Base-by-base conservation (phyloP, 352 stramenopile genomes). In the Phytophthora sp. region DNA sequence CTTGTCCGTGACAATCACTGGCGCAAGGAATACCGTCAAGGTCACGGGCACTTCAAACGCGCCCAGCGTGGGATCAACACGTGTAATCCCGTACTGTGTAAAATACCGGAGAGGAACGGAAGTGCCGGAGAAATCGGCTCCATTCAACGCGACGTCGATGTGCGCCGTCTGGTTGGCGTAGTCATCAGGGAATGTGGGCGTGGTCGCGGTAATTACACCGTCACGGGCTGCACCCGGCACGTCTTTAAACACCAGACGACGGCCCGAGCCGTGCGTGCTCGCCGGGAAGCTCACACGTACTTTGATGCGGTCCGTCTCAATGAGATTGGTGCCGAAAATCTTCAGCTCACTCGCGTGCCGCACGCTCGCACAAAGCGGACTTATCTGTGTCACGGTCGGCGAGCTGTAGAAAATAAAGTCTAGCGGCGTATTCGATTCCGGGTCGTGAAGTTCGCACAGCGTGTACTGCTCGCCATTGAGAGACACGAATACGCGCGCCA, bases 381-480 rank as follows among this genome's bases (percentile, higher is more conserved):
- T 89, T 24, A 92, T 76, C 0, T 58, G 66, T 0, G 60, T 74
- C 16, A 93, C 71, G 2, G 69, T 74, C 8, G 86, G 86, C 16
- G 76, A 86, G 50, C 70, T 85, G 71, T 91, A 94, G 57, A 82
- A 94, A 12, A 94, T 78, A 50, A 93, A 94, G 16, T 90, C 76
- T 45, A 84, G 69, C 6, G 59, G 63, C 3, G 38, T 49, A 26
- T 70, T 74, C 0, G 74, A 79, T 33, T 88, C 75, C 1, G 71
- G 73, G 23, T 92, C 84, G 18, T 73, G 45, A 41, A 94, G 86
- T 8, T 70, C 65, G 44, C 86, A 94, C 20, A 87, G 77, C 0
- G 77, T 87, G 63, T 93, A 94, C 70, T 94, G 86, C 42, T 91
- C 82, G 4, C 62, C 74, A 54, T 94, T 94, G 26, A 94, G 61